phyloP scores from a whole-genome alignment of 2,329 filamentous ascomycete genomes.

The Aspergillus ochraceus region DNA sequence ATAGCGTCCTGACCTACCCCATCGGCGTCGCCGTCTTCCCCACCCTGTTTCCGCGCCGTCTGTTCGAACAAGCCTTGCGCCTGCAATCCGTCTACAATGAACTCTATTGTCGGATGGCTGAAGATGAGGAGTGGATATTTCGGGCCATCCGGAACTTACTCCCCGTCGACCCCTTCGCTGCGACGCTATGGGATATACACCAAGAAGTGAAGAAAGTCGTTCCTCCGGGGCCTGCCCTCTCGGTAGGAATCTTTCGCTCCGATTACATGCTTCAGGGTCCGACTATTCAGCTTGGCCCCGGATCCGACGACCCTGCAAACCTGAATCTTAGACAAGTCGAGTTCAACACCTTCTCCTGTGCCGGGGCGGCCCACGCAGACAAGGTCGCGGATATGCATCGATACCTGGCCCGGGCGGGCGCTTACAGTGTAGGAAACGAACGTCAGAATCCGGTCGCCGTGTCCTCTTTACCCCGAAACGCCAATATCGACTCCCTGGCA shows the following conservation, averaged over 20 bases:
- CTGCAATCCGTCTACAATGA: conserved; percentile 61
- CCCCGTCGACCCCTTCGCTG: conserved; percentile 34
- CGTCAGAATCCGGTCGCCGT: conserved; percentile 1
- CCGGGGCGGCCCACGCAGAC: conserved; percentile 43
- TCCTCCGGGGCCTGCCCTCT: conserved; percentile 32
- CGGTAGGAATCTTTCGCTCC: conserved; percentile 43
- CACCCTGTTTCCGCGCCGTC: conserved; percentile 32
- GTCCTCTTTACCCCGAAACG: conserved; percentile 31
- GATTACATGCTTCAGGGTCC: conserved; percentile 45
- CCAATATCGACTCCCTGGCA: conserved; percentile 33
- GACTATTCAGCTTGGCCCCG: conserved; percentile 11
- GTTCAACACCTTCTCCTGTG: conserved; percentile 47
- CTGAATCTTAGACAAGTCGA: conserved; percentile 46
- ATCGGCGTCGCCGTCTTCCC: conserved; percentile 38
- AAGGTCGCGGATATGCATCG: conserved; percentile 45
- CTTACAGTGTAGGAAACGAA: conserved; percentile 19
- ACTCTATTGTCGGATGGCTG: conserved; percentile 53
- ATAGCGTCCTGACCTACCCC: conserved; percentile 30
- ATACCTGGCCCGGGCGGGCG: conserved; percentile 26
- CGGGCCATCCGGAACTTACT: conserved; percentile 32
- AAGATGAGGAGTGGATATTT: conserved; percentile 41
- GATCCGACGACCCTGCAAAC: background rate
- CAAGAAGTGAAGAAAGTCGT: conserved; percentile 27
- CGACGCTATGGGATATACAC: conserved; percentile 41
- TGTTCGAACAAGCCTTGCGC: conserved; percentile 50